Conservation (phyloP, 1,139 yeast species). For the Diutina neorugosa region DNA sequence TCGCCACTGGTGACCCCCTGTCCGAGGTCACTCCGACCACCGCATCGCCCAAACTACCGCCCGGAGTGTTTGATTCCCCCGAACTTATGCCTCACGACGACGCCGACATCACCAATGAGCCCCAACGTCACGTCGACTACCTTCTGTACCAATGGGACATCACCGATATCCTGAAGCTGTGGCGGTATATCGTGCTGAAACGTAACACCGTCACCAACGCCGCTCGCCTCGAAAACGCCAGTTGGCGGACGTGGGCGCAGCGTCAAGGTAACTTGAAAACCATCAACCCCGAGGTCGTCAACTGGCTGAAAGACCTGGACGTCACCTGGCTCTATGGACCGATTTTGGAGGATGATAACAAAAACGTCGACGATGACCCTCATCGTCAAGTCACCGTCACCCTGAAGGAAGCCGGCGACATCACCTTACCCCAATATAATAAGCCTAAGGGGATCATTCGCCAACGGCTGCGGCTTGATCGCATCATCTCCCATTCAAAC, state of each 20-base stretch:
- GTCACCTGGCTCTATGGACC: conserved; percentile 83
- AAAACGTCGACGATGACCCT: conserved; percentile 14
- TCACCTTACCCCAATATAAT: conserved; percentile 18
- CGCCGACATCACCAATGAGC: conserved; percentile 66
- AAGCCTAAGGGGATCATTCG: conserved; percentile 58
- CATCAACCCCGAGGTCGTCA: conserved; percentile 59
- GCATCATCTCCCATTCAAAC: conserved; percentile 49
- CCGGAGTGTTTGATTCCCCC: conserved; percentile 15
- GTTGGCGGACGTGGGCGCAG: conserved; percentile 88
- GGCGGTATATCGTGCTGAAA: conserved; percentile 83
- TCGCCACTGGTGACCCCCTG: neutral
- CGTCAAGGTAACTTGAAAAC: conserved; percentile 54
- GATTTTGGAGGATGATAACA: conserved; percentile 35
- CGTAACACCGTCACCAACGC: conserved; percentile 64
- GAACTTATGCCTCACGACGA: conserved; percentile 68
- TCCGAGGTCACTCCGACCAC: conserved; percentile 8
- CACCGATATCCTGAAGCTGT: conserved; percentile 79
- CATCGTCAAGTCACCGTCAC: conserved; percentile 21
- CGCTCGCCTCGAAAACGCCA: conserved; percentile 63
- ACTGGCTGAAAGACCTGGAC: conserved; percentile 74
- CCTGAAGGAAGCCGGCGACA: conserved; percentile 37
- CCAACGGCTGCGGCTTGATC: conserved; percentile 68
- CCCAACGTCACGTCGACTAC: conserved; percentile 86
- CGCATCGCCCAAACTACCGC: conserved; percentile 6
- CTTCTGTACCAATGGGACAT: conserved; percentile 94